Conservation (phyloP, 148 eudicot genomes). For the Arbutus unedo region DNA sequence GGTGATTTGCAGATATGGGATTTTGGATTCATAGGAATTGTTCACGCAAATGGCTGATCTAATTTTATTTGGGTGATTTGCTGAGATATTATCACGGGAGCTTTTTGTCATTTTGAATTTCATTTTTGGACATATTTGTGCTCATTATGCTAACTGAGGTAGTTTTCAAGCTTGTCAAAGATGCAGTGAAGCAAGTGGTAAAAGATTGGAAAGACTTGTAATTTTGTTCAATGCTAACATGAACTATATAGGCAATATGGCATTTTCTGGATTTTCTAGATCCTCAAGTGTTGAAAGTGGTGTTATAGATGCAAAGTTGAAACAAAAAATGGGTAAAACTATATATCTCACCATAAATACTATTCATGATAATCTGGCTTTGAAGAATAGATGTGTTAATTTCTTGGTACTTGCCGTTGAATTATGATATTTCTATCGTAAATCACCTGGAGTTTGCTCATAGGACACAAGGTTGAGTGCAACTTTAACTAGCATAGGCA, state of each 20-base stretch:
- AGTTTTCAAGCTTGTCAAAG: not conserved
- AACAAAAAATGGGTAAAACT: no score
- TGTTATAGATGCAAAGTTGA: not conserved
- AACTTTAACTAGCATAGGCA: no score
- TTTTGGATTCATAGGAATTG: not conserved
- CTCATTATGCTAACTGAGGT: not conserved
- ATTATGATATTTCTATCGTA: no score
- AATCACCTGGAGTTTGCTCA: not conserved
- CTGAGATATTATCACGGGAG: not conserved
- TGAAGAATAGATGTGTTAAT: not conserved
- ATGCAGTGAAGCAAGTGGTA: not conserved
- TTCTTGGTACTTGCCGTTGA: not conserved
- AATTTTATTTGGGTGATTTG: not conserved
- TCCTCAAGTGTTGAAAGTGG: not conserved
- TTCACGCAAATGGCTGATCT: not conserved
- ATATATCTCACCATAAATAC: not conserved
- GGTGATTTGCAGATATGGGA: not conserved
- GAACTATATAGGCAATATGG: not conserved
- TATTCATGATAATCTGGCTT: not conserved
- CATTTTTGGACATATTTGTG: not conserved
- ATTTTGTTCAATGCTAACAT: not conserved
- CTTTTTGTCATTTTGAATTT: conserved; percentile 3
- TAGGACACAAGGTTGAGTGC: not conserved
- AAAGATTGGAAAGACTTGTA: conserved; percentile 3
- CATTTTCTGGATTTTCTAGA: no score